These are phyloP conservation scores for Simplicillium sp. DNA, from an alignment of 2,329 filamentous ascomycete genomes.

Conservation along the genomic window DNA sequence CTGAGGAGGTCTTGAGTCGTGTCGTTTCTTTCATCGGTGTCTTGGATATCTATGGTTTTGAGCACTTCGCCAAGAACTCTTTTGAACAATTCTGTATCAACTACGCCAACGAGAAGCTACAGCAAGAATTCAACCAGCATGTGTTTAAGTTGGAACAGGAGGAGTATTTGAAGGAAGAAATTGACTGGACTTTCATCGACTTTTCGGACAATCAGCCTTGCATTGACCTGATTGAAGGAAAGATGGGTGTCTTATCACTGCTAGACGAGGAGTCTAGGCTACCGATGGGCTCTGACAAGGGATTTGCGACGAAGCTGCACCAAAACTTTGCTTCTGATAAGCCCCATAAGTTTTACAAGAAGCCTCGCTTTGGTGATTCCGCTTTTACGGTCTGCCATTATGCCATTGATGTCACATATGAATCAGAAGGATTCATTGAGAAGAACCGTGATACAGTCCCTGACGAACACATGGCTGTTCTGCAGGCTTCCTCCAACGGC, in stretches of 20 bases:
- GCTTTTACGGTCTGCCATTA: slow-evolving; percentile 98
- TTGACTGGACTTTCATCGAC: slow-evolving; percentile 99
- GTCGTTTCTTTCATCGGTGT: slow-evolving; percentile 93
- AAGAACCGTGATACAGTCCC: slow-evolving; percentile 99
- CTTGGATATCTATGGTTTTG: slow-evolving; percentile 97
- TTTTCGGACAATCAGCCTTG: slow-evolving; percentile 99
- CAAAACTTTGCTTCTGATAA: slow-evolving; percentile 87
- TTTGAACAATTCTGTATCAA: slow-evolving; percentile 99
- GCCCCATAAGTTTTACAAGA: slow-evolving; percentile 88
- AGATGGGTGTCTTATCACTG: slow-evolving; percentile 83
- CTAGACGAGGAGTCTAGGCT: slow-evolving; percentile 93
- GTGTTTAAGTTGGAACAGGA: slow-evolving; percentile 99
- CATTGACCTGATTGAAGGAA: slow-evolving; percentile 96
- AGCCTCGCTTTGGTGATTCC: slow-evolving; percentile 94
- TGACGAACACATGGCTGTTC: slow-evolving; percentile 93
- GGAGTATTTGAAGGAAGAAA: slow-evolving; percentile 91
- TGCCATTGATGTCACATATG: slow-evolving; percentile 94
- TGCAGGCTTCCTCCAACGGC: slow-evolving; percentile 71
- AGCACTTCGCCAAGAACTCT: slow-evolving; percentile 98
- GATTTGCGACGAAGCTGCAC: slow-evolving; percentile 93
- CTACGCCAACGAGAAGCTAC: slow-evolving; percentile 97
- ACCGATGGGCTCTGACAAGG: slow-evolving; percentile 94
- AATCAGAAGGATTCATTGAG: slow-evolving; percentile 98
- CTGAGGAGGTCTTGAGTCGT: slow-evolving; percentile 73
- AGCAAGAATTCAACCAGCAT: slow-evolving; percentile 98